These are phyloP conservation scores for Colletotrichum eremochloae DNA, from an alignment of 2,329 filamentous ascomycete species.

Conservation along the genomic window DNA sequence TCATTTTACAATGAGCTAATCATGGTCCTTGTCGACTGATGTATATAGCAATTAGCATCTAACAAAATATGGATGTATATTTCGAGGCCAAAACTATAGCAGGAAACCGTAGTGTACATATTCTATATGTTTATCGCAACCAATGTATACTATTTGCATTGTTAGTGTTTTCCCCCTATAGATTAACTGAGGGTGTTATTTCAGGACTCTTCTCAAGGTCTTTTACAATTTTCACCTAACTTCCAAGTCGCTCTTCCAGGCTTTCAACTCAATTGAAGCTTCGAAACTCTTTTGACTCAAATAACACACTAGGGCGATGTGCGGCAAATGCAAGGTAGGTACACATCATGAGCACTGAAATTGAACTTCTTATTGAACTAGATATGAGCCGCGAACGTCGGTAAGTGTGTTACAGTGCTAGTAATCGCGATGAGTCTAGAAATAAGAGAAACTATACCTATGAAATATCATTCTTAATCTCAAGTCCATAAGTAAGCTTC, in stretches of 20 bases:
- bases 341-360: no score
- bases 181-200: neutral
- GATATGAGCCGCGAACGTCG: neutral
- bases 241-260: neutral
- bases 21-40: neutral
- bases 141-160: no score
- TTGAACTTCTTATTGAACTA: no score
- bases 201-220: neutral
- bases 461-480: no score
- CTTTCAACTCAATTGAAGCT: neutral
- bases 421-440: no score
- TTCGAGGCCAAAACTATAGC: neutral
- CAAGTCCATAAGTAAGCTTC: no score
- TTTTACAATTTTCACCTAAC: accelerated
- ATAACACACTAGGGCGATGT: neutral
- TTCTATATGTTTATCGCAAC: no score
- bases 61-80: neutral
- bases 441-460: no score
- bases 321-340: no score
- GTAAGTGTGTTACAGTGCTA: neutral
- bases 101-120: no score
- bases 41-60: neutral
- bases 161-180: no score
- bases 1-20: neutral
- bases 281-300: no score